phyloP scores from a whole-genome alignment of 2,329 filamentous ascomycete species.

The Blastomyces emzantsi region DNA sequence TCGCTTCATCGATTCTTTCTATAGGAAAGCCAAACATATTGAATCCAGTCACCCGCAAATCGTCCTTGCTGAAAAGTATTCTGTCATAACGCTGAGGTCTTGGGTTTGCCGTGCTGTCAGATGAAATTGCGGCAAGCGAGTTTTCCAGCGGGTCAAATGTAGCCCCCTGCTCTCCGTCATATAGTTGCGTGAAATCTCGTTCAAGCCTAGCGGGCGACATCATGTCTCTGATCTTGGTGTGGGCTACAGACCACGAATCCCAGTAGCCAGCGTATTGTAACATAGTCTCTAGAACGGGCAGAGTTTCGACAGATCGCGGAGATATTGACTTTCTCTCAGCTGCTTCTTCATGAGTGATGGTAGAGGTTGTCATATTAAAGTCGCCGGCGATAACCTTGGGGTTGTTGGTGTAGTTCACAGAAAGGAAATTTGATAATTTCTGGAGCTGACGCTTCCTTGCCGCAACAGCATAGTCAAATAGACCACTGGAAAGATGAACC shows the following conservation, averaged over 20 bases:
- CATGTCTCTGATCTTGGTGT: conserved; percentile 38
- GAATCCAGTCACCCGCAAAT: conserved; percentile 40
- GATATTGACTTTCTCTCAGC: conserved; percentile 48
- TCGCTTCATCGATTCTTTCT: conserved; percentile 15
- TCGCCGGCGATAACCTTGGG: conserved; percentile 54
- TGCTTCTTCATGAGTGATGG: conserved; percentile 46
- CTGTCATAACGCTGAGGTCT: conserved; percentile 58
- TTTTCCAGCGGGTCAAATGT: conserved; percentile 56
- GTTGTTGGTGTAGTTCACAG: conserved; percentile 32
- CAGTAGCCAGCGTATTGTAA: conserved; percentile 41
- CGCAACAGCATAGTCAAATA: conserved; percentile 50
- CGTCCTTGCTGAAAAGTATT: conserved; percentile 44
- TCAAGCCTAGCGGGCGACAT: conserved; percentile 25
- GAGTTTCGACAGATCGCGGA: conserved; percentile 35
- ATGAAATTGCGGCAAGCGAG: conserved; percentile 44
- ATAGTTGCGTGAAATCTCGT: conserved; percentile 27
- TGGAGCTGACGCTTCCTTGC: conserved; percentile 51
- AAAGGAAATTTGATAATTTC: conserved; percentile 42
- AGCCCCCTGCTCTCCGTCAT: conserved; percentile 54
- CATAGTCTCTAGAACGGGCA: conserved; percentile 41
- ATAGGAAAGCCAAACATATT: conserved; percentile 49
- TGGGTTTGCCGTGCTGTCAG: conserved; percentile 41
- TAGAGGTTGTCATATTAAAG: conserved; percentile 56
- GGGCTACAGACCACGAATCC: conserved; percentile 46
- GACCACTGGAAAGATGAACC: conserved; percentile 53